Evolutionary conservation across 345 rosid species (phyloP), one percentile per base, ranked within the genome.

Genomic region (Moricandia arvensis): DNA sequence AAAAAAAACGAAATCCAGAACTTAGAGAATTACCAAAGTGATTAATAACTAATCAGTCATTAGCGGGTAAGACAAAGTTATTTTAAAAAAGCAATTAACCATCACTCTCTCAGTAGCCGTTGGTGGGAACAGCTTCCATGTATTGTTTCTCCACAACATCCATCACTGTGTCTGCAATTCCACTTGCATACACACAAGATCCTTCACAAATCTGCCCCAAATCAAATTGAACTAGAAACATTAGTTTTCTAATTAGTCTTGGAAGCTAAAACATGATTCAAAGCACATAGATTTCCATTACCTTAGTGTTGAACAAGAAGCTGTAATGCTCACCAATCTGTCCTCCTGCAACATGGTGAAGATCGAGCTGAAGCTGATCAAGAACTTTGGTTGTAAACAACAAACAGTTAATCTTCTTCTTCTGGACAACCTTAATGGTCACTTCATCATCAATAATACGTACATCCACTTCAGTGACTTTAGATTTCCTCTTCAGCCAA

Each of bases 281-380:
- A 41, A 15, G 59, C 21, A 17, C 15, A 18, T 16, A 63, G 49
- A 37, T 59, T 53, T 62, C 9, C 59, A 63, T 51, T 47, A 93
- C 98, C 96, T 90, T 93, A 77, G 89, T 85, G 83, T 87, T 87
- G 84, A 93, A 87, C 73, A 87, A 74, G 78, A 93, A 93, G 85
- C 90, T 86, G 80, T 80, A 82, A 71, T 87, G 83, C 24, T 93
- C 94, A 29, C 96, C 98, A 69, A 87, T 82, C 37, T 85, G 93
- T 58, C 96, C 98, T 15, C 98, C 93, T 1, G 89, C 96, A 73
- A 89, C 91, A 75, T 86, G 96, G 67, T 87, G 91, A 43, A 89
- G 86, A 74, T 90, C 96, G 16, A 93, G 76, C 74, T 83, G 88
- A 58, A 93, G 93, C 69, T 90, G 89, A 26, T 90, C 91, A 16